Base-by-base conservation (phyloP, 441 rosid species). In the Mallotus repandus region DNA sequence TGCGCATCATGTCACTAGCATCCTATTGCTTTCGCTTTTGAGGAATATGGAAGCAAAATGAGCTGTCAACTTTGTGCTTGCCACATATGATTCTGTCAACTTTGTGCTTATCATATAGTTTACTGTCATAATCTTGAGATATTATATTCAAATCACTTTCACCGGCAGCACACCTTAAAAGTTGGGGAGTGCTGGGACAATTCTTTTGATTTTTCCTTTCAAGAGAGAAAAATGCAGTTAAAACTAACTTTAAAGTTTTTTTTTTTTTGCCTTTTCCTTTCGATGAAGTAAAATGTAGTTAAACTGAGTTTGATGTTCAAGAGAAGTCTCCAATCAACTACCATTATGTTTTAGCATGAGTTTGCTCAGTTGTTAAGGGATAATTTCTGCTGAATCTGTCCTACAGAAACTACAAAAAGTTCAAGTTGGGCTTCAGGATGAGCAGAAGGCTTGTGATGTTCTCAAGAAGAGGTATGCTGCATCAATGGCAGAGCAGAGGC, bases 331-430 rank as follows among this genome's bases (percentile, higher is more conserved):
- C 22, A 35, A 48, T 63, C 21, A 49, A 32, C 7, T 55, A 12
- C 52, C 63, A 53, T 62, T 5, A 12, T 62, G 3, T 13, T 25
- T 63, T 53, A 53, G 25, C 50, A 4, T 29, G 12, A 49, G 35
- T 43, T 43, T 25, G 12, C 18, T 56, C 0, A 22, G 55, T 75
- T 64, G 14, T 71, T 74, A 52, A 46, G 58, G 62, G n/a, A 41
- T 76, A 22, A 13, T 64, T 46, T 45, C 71, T 38, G 63, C 69
- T 57, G 19, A 75, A 41, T 73, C 63, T 32, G 60, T 74, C 60
- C 69, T 68, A 70, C 97, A 92, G 98, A 92, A 89, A 86, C 86
- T 90, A 32, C 89, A 83, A 82, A 92, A 86, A 77, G 81, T 85
- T 74, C 85, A 85, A 78, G 57, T 74, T 64, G 86, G 81, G 71